These are phyloP conservation scores for Mortierella sp. DNA, from an alignment of 371 early-diverging fungal species.

Conservation along the genomic window DNA sequence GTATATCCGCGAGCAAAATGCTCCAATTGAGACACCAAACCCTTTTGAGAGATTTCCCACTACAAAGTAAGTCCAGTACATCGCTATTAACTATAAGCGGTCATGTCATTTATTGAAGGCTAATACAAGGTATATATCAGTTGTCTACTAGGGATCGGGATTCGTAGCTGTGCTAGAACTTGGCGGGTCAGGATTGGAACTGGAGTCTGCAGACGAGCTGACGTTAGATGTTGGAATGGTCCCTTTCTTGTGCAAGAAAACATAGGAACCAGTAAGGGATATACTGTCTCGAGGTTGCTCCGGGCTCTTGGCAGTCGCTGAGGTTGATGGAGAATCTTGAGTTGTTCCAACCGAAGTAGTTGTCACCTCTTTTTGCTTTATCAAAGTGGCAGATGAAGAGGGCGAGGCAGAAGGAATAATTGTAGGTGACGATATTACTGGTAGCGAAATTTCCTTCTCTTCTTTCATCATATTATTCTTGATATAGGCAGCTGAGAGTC, in stretches of 20 bases:
- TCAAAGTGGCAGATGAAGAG: background rate
- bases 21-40: too few relatives aligned
- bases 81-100: too few relatives aligned
- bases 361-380: background rate
- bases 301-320: background rate
- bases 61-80: too few relatives aligned
- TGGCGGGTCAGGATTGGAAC: background rate
- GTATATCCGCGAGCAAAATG: too few relatives aligned
- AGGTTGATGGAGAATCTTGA: constrained; percentile 4
- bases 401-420: background rate
- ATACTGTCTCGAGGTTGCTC: background rate
- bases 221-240: constrained; percentile 1
- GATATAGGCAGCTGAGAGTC: constrained; percentile 47
- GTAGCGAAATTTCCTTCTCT: constrained; percentile 22
- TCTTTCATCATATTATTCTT: constrained; percentile 52
- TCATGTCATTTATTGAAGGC: background rate
- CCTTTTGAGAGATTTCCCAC: too few relatives aligned
- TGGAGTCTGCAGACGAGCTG: constrained; percentile 12
- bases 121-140: background rate
- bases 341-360: background rate
- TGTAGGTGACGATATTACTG: constrained; percentile 12
- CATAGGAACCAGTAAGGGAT: constrained; percentile 40
- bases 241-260: constrained; percentile 38
- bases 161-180: constrained; percentile 5
- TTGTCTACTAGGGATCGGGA: background rate